These are phyloP conservation scores for Daldinia grandis DNA, from an alignment of 495 filamentous ascomycete genomes.

Conservation along the genomic window DNA sequence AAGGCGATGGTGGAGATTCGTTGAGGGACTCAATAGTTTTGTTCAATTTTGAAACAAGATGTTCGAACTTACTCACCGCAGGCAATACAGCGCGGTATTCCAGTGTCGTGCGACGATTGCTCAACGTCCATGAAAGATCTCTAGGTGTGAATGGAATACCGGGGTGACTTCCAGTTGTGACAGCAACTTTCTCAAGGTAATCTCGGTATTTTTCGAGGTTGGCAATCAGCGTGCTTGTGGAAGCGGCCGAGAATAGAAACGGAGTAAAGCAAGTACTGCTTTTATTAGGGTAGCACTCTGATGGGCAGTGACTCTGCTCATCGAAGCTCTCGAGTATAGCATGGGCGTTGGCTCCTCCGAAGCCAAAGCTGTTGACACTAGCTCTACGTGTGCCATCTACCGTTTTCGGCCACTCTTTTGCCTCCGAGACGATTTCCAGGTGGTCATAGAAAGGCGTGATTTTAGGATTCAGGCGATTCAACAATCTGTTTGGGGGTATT, in stretches of 20 bases:
- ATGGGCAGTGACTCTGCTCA: background rate
- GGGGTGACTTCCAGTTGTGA: background rate
- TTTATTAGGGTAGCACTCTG: background rate
- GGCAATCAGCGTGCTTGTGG: background rate
- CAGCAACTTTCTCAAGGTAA: background rate
- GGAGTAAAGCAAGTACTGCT: background rate
- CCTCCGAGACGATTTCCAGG: constrained; percentile 39
- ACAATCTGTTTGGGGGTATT: background rate
- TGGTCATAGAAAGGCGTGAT: constrained; percentile 44
- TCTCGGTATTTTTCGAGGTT: background rate
- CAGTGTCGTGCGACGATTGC: background rate
- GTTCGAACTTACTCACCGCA: background rate
- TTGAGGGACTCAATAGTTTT: background rate
- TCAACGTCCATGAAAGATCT: background rate
- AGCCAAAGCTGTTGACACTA: constrained; percentile 57
- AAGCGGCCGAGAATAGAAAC: constrained; percentile 20
- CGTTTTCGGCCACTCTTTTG: constrained; percentile 43
- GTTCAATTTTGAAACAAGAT: constrained; percentile 24
- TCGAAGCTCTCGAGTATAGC: constrained; percentile 51
- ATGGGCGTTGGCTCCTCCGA: constrained; percentile 62
- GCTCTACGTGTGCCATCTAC: constrained; percentile 10
- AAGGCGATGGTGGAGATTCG: background rate
- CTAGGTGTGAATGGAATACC: background rate
- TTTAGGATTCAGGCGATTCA: constrained; percentile 50
- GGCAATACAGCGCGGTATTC: background rate